phyloP scores from a whole-genome alignment of 805 yeast genomes.

The Saccharomycopsis oosterbeekiorum region DNA sequence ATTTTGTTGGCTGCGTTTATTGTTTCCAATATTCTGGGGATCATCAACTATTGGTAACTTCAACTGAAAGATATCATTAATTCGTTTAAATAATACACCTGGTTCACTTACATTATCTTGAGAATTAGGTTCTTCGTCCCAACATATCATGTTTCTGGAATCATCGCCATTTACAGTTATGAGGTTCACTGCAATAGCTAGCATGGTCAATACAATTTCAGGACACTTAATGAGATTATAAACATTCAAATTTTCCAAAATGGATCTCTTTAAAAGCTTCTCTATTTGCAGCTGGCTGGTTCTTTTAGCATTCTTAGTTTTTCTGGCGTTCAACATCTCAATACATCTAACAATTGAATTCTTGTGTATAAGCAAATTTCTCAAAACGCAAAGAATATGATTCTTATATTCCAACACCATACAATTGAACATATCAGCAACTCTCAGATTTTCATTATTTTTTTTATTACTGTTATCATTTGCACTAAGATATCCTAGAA shows the following conservation, averaged over 20 bases:
- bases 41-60: not conserved
- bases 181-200: not conserved
- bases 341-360: not conserved
- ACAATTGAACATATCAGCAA: not conserved
- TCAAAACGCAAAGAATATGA: not conserved
- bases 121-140: not conserved
- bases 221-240: not conserved
- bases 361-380: not conserved
- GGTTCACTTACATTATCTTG: not conserved
- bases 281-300: not conserved
- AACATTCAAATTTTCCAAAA: not conserved
- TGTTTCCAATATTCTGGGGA: not conserved
- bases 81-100: not conserved
- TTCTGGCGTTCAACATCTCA: not conserved
- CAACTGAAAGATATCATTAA: not conserved
- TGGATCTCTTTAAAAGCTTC: not conserved
- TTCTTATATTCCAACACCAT: not conserved
- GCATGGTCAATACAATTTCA: not conserved
- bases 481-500: not conserved
- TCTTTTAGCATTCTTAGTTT: not conserved
- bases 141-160: not conserved
- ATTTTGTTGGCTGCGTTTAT: not conserved
- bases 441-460: not conserved
- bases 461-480: not conserved
- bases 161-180: not conserved